Evolutionary conservation across 768 basidiomycete species (phyloP), one percentile per base, ranked within the genome.

Genomic region (Paxillus involutus): DNA sequence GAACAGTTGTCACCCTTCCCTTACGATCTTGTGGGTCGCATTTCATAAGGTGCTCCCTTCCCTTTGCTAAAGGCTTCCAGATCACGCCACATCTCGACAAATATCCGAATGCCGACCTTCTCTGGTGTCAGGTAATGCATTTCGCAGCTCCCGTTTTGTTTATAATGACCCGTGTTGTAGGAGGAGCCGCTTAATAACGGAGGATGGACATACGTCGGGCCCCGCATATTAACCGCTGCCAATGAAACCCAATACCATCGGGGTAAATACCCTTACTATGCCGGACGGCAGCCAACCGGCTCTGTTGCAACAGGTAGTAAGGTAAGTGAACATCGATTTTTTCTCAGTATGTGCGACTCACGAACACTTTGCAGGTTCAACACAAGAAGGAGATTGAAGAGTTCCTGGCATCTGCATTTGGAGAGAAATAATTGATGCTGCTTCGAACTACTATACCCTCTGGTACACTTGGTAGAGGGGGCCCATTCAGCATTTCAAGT

Each of bases 1-100:
- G 97, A 99, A 70, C 97, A 99, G 73, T 66, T 98, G 51, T 95
- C 94, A 26, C 97, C 97, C 1, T 92, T 99, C 83, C 97, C 97
- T 46, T 98, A 98, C 67, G 96, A 98, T 63, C 74, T 95, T 48
- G 89, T 94, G 64, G 36, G 84, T 75, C 6, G 8, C 48, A 32
- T 39, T 51, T 14, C 51, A 8, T 36, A 35, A 16, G n/a, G 24
- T 42, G 9, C 35, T n/a, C 21, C 0, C 44, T 44, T n/a, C 19
- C 0, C 44, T 44, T 57, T 47, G 43, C 58, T 55, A 45, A 57
- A 14, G 43, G 52, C 44, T 51, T 59, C 12, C 57, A 93, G 91
- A 68, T 98, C 60, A 94, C 91, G 21, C 90, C 95, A 26, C 92
- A 98, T 71, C 81, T 99, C 35, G 97, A 99, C 77, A 85, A 86